A percentile compares a stretch with the other conserved stretches of the same genome.
Evolutionary conservation across 768 basidiomycete genomes (phyloP).

Genomic region (Ramaria rubella): DNA sequence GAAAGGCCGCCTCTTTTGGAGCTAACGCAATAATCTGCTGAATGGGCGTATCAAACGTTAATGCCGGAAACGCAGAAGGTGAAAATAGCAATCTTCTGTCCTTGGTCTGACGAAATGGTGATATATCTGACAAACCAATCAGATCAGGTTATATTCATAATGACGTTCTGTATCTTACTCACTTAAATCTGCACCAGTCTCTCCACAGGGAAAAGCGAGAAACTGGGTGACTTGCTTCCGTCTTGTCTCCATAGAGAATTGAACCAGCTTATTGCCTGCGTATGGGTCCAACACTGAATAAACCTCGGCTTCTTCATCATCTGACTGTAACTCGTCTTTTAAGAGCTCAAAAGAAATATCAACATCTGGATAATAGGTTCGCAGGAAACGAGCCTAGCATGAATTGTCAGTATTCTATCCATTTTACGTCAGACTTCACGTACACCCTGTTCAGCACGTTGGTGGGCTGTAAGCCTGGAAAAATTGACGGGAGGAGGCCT

Average conservation of each 20-base stretch:
- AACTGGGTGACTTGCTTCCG: conserved; percentile 23
- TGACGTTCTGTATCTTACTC: conserved; percentile 17
- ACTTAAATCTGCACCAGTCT: conserved; percentile 56
- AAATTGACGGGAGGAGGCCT: conserved; percentile 30
- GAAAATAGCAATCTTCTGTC: conserved; percentile 27
- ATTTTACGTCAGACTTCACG: conserved; percentile 13
- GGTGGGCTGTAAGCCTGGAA: conserved; percentile 31
- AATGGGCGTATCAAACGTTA: conserved; percentile 61
- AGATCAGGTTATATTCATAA: background rate
- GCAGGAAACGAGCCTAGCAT: conserved; percentile 63
- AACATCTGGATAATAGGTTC: conserved; percentile 63
- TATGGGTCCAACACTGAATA: conserved; percentile 51
- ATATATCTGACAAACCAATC: conserved; percentile 38
- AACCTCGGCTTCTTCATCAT: conserved; percentile 34
- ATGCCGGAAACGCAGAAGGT: conserved; percentile 36
- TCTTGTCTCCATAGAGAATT: conserved; percentile 27
- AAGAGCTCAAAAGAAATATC: conserved; percentile 69
- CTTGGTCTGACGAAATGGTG: conserved; percentile 30
- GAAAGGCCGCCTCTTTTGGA: conserved; percentile 4
- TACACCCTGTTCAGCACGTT: conserved; percentile 64
- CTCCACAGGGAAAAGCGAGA: conserved; percentile 60
- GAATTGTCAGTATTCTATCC: conserved; percentile 5
- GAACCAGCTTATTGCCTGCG: conserved; percentile 46
- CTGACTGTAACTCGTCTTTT: conserved; percentile 40
- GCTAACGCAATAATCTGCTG: conserved; percentile 46